Conservation (phyloP, 495 filamentous ascomycete genomes). For the Viridothelium virens region DNA sequence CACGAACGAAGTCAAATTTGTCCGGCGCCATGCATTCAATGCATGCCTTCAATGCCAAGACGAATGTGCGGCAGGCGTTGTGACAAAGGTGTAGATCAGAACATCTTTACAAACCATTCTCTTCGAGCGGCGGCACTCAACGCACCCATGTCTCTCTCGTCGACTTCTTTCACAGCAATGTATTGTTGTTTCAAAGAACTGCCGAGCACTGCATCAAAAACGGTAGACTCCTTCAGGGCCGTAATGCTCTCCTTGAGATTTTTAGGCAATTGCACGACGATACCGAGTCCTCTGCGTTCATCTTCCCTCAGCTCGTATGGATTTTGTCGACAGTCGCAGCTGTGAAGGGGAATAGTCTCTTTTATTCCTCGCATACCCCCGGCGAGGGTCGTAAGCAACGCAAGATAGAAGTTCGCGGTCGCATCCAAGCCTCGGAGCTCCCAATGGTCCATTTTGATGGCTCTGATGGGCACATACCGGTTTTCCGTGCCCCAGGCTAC, state of each 20-base stretch:
- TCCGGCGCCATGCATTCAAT: too few relatives aligned
- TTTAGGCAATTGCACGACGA: constrained; percentile 34
- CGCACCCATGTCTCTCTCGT: constrained; percentile 14
- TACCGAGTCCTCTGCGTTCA: constrained; percentile 47
- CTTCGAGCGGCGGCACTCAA: not conserved
- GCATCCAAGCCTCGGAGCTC: constrained; percentile 68
- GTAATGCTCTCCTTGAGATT: constrained; percentile 24
- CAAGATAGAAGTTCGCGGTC: constrained; percentile 64
- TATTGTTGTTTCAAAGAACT: constrained; percentile 28
- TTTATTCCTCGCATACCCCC: constrained; percentile 55
- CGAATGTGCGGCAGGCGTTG: not conserved
- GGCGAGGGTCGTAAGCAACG: constrained; percentile 55
- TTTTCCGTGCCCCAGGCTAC: constrained; percentile 71
- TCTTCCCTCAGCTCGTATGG: constrained; percentile 38
- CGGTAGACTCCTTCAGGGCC: constrained; percentile 24
- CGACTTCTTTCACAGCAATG: constrained; percentile 32
- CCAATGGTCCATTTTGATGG: constrained; percentile 46
- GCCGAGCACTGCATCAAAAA: constrained; percentile 24
- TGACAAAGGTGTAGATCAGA: not conserved
- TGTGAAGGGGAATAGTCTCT: not conserved
- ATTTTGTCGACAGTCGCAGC: constrained; percentile 20
- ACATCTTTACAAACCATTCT: constrained; percentile 2
- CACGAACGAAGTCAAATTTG: not conserved
- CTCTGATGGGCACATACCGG: constrained; percentile 49
- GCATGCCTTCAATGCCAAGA: not conserved